Percentiles rank a stretch among this genome's conserved stretches.
phyloP scores from a whole-genome alignment of 805 yeast species.

The Schwanniomyces sp. region DNA sequence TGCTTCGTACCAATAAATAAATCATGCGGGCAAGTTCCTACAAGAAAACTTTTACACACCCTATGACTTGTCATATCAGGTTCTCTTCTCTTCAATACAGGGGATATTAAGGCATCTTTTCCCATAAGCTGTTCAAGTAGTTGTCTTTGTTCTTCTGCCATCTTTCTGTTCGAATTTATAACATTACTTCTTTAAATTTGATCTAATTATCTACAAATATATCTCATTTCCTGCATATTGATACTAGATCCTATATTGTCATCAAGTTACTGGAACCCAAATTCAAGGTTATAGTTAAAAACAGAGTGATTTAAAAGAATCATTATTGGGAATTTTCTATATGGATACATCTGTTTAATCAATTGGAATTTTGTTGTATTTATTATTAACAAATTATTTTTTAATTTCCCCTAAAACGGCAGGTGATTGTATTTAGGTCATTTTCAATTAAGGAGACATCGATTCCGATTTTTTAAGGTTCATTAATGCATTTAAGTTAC shows the following conservation, averaged over 20 bases:
- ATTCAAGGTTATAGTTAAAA: no score
- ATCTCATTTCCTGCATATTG: no score
- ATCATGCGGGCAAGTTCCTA: conserved; percentile 86
- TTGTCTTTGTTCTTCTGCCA: conserved; percentile 75
- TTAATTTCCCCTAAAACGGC: no score
- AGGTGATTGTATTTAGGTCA: no score
- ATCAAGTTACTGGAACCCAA: no score
- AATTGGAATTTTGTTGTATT: no score
- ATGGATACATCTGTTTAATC: no score
- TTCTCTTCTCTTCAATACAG: conserved; percentile 31
- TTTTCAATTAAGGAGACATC: no score
- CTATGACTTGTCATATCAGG: conserved; percentile 44
- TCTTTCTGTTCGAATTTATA: conserved; percentile 4
- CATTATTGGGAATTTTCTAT: no score
- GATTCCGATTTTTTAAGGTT: not conserved
- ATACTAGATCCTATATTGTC: no score
- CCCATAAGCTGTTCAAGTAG: conserved; percentile 83
- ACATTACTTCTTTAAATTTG: not conserved
- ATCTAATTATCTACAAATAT: not conserved
- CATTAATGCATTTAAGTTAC: not conserved
- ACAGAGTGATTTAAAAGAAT: no score
- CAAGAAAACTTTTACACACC: conserved; percentile 79
- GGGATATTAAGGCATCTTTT: conserved; percentile 44
- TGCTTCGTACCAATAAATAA: conserved; percentile 79
- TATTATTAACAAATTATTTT: no score